Evolutionary conservation across 805 yeast species (phyloP).

Genomic region (Candida yuanshanica): DNA sequence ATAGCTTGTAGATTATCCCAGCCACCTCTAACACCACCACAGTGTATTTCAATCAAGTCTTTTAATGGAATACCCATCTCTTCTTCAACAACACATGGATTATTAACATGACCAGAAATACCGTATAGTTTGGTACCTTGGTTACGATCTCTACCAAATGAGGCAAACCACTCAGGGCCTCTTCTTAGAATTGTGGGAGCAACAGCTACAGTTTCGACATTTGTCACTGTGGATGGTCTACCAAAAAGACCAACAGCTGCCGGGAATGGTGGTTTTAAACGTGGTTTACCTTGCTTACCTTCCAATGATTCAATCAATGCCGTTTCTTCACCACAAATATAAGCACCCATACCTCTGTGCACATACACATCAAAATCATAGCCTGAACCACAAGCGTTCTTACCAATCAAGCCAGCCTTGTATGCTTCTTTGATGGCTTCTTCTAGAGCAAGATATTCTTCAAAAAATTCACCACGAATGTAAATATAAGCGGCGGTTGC

Average conservation of each 20-base stretch:
- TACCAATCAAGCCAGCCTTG: conserved; percentile 72
- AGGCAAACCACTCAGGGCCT: conserved; percentile 83
- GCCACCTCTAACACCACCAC: conserved; percentile 89
- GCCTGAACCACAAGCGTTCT: conserved; percentile 84
- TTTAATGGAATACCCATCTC: conserved; percentile 87
- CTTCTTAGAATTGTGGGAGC: conserved; percentile 86
- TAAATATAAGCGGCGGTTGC: conserved; percentile 90
- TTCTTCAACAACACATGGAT: conserved; percentile 90
- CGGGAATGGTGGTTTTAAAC: conserved; percentile 92
- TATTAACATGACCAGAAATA: conserved; percentile 86
- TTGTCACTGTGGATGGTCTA: conserved; percentile 86
- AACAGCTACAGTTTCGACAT: conserved; percentile 87
- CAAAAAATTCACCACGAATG: conserved; percentile 86
- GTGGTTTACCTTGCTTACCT: conserved; percentile 92
- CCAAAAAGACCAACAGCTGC: conserved; percentile 92
- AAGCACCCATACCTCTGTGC: conserved; percentile 93
- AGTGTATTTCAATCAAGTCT: conserved; percentile 79
- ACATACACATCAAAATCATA: conserved; percentile 77
- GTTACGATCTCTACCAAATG: conserved; percentile 82
- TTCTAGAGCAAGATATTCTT: conserved; percentile 71
- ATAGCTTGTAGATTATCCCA: conserved; percentile 89
- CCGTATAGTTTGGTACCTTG: conserved; percentile 79
- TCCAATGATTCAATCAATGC: conserved; percentile 83
- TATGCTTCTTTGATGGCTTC: conserved; percentile 85
- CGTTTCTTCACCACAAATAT: conserved; percentile 90